Base-by-base conservation (phyloP, 176 grass and related monocot species). In the Areca catechu region DNA sequence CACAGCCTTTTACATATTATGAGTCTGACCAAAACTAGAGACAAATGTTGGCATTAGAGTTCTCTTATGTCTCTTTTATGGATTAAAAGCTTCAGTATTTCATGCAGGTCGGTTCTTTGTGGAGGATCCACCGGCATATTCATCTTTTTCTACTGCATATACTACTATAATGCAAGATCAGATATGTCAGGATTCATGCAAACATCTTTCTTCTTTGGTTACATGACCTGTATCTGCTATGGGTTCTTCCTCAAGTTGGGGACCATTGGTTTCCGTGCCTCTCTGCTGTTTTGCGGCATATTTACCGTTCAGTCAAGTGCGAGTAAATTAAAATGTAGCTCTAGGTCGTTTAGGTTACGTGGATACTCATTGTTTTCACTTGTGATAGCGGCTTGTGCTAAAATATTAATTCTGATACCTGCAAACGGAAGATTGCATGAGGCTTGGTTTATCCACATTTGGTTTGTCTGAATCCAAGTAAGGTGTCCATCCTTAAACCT, bases 181-280 rank as follows among this genome's bases (percentile, higher is more conserved):
- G 85, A 89, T 61, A 95, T 95, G 90, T 95, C 90, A 23, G 90
- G 86, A 29, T 95, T 95, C 85, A 89, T 95, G 90, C 90, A 95
- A 65, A 95, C 85, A 2, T 89, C 90, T 0, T 95, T 95, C 80
- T 95, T 95, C 85, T 95, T 95, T 24, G 90, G 90, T 50, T 95
- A 95, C 79, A 95, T 95, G 90, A 85, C 90, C 59, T 95, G 90
- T 3, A 75, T 90, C 77, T 95, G 90, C 83, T 95, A 84, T 7
- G 83, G 90, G 1, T 95, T 95, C 74, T 95, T 95, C 79, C 90
- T 95, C 52, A 95, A 90, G 90, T 70, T 95, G 22, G 86, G 90
- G 16, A 83, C 82, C 0, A 86, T 90, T 2, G 90, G 86, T 61
- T 95, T 95, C 67, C 91, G 86, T 1, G 90, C 86, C 24, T 85